Evolutionary conservation across 495 filamentous ascomycete species (phyloP).

Genomic region (Penicillium bovifimosum): DNA sequence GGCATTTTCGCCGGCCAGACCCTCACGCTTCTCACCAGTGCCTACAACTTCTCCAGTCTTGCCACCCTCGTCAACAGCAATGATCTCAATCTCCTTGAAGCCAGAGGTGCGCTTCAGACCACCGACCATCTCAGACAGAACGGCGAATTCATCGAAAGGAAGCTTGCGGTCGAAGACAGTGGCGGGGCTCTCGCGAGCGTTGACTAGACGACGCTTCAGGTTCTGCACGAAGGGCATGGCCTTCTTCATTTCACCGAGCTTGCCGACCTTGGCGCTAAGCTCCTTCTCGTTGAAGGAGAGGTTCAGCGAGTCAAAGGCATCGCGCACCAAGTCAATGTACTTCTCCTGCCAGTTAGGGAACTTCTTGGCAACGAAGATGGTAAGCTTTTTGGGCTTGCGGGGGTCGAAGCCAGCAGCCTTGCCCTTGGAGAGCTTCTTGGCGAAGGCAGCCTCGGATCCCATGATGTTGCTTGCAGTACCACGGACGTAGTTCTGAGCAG

Average conservation of each 20-base stretch:
- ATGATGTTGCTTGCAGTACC: slow-evolving; percentile 71
- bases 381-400: slow-evolving; percentile 84
- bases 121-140: slow-evolving; percentile 54
- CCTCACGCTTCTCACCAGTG: slow-evolving; percentile 51
- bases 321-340: slow-evolving; percentile 77
- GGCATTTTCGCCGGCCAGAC: slow-evolving; percentile 57
- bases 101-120: slow-evolving; percentile 60
- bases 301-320: slow-evolving; percentile 51
- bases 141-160: slow-evolving; percentile 76
- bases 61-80: slow-evolving; percentile 64
- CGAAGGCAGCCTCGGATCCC: slow-evolving; percentile 76
- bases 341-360: slow-evolving; percentile 89
- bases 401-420: slow-evolving; percentile 78
- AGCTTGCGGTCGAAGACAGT: slow-evolving; percentile 76
- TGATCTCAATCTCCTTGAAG: slow-evolving; percentile 55
- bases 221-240: slow-evolving; percentile 94
- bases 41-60: slow-evolving; percentile 55
- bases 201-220: slow-evolving; percentile 72
- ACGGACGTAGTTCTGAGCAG: slow-evolving; percentile 76
- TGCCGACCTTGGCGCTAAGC: slow-evolving; percentile 65
- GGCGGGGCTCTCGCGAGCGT: slow-evolving; percentile 47
- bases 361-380: slow-evolving; percentile 70
- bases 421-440: slow-evolving; percentile 81
- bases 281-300: slow-evolving; percentile 70
- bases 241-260: slow-evolving; percentile 88